Evolutionary conservation across 352 stramenopile genomes (phyloP).

Genomic region (Globisporangium echinulatum): DNA sequence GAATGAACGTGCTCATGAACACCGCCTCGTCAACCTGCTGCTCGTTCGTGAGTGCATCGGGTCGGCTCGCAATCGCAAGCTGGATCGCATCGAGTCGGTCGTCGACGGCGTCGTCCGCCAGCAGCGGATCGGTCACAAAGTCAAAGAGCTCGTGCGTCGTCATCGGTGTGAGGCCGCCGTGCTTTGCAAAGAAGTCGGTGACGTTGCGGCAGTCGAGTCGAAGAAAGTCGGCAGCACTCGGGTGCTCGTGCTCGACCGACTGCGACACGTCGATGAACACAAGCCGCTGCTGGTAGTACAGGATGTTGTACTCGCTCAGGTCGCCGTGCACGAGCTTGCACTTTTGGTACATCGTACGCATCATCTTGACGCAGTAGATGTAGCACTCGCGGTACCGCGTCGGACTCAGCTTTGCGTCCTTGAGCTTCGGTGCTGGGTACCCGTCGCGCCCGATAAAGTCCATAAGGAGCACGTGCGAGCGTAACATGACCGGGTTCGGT

Average conservation of each 20-base stretch:
- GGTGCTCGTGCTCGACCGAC: conserved; percentile 56
- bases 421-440: conserved; percentile 25
- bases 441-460: conserved; percentile 32
- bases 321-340: conserved; percentile 49
- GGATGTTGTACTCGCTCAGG: conserved; percentile 62
- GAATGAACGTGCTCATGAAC: conserved; percentile 93
- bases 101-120: conserved; percentile 76
- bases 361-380: conserved; percentile 26
- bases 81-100: conserved; percentile 88
- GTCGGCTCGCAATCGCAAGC: conserved; percentile 73
- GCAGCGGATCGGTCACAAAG: conserved; percentile 87
- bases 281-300: conserved; percentile 46
- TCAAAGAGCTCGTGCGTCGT: conserved; percentile 95
- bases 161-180: conserved; percentile 89
- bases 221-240: conserved; percentile 44
- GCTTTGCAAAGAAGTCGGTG: conserved; percentile 75
- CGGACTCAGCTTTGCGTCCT: conserved; percentile 37
- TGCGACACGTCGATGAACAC: conserved; percentile 87
- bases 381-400: conserved; percentile 35
- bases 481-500: conserved; percentile 34
- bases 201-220: conserved; percentile 58
- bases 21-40: conserved; percentile 92
- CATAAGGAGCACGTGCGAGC: conserved; percentile 50
- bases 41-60: conserved; percentile 47
- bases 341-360: conserved; percentile 43